Evolutionary conservation across 2,329 filamentous ascomycete genomes (phyloP), one percentile per base, ranked within the genome.

Genomic region (Fusarium bulbicola): DNA sequence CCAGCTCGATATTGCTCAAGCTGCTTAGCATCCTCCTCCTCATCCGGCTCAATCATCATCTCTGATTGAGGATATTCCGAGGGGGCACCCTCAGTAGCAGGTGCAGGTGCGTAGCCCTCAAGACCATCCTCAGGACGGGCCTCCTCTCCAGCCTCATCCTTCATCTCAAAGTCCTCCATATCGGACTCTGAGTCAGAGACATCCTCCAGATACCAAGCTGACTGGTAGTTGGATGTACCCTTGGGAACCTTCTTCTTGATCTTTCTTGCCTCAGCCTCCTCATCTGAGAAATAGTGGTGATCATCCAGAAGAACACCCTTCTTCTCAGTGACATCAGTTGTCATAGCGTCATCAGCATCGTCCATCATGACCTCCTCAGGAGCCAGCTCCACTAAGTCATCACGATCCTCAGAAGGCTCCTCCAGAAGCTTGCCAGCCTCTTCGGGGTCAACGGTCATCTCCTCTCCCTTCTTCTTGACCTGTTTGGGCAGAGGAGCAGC

Each of bases 211-310:
- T 93, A 98, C 96, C 96, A 99, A 15, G 95, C 95, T 28, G 95
- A 89, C 83, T 99, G 96, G 82, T 98, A 98, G 63, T 92, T 90
- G 43, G 96, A 98, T 6, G 96, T 99, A 72, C 96, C 96, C 82
- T 92, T 93, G 2, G 96, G 96, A 28, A 99, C 83, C 70, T 90
- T 90, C 82, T 92, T 96, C 12, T 93, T 93, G 37, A 85, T 83
- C 40, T 87, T 83, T 24, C 64, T 76, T 24, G 78, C 78, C 52
- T 82, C 79, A 59, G 90, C 86, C 46, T 88, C 86, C 11, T 87
- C 94, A 47, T 98, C 95, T 1, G 95, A 95, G 80, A 98, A 99
- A 82, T 99, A 99, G 80, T 98, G 95, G 81, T 99, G 95, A 74
- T 98, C 95, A 75, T 99, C 96, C 15, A 99, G 87, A 45, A 99